Conservation (phyloP, 192 early-diverging fungal genomes). For the Umbelopsis vinacea region DNA sequence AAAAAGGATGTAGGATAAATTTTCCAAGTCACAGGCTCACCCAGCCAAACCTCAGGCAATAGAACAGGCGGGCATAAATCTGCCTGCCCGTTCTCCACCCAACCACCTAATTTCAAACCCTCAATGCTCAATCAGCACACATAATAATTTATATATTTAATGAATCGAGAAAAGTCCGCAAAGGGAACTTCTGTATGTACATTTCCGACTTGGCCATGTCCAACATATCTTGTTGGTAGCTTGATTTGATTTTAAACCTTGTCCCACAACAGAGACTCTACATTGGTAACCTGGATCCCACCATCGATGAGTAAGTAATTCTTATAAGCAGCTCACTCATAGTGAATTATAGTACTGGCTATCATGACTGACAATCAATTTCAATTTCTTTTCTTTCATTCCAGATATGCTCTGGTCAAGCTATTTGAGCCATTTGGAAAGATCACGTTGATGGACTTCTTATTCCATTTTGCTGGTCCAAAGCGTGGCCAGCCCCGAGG, state of each 20-base stretch:
- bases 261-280: constrained; percentile 53
- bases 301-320: constrained; percentile 63
- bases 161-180: constrained; percentile 1
- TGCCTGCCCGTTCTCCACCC: no score
- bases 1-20: background rate
- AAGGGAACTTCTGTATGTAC: constrained; percentile 6
- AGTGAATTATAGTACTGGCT: background rate
- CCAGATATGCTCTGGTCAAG: constrained; percentile 65
- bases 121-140: background rate
- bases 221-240: no score
- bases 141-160: background rate
- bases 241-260: background rate
- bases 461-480: constrained; percentile 69
- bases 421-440: constrained; percentile 70
- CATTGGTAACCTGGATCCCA: constrained; percentile 69
- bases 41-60: no score
- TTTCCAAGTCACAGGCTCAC: no score
- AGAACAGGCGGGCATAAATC: no score
- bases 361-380: background rate
- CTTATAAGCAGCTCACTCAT: background rate
- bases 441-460: constrained; percentile 66
- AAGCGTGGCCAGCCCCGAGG: constrained; percentile 69
- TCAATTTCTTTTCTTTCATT: background rate
- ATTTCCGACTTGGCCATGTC: background rate
- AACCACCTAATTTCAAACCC: no score